These are phyloP conservation scores for Calonectria pseudoreteaudii DNA, from an alignment of 2,329 filamentous ascomycete species.

Conservation along the genomic window DNA sequence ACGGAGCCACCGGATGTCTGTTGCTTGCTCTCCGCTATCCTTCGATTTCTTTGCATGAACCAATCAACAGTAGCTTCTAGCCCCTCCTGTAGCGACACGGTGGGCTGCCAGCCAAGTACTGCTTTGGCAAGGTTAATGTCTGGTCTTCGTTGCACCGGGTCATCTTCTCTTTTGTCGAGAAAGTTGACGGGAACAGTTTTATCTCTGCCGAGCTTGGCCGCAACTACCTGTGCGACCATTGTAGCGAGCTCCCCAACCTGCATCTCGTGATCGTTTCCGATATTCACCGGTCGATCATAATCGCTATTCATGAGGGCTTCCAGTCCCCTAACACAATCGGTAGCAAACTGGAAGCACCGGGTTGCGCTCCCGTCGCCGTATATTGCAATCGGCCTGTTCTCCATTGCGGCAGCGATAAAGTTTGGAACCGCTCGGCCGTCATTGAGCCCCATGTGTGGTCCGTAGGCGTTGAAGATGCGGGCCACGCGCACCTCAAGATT, in stretches of 20 bases:
- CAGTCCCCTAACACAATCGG: slow-evolving; percentile 26
- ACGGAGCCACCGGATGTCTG: no score
- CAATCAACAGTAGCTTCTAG: slow-evolving; percentile 31
- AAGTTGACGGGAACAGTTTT: slow-evolving; percentile 20
- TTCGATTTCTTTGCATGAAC: slow-evolving; percentile 26
- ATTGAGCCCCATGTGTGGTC: slow-evolving; percentile 25
- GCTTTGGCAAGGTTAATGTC: slow-evolving; percentile 26
- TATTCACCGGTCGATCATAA: slow-evolving; percentile 28
- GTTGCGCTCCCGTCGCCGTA: slow-evolving; percentile 34
- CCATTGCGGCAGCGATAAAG: slow-evolving; percentile 33
- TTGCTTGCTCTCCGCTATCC: not conserved
- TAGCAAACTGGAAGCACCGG: slow-evolving; percentile 27
- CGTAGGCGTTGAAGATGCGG: slow-evolving; percentile 37
- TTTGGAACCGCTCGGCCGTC: slow-evolving; percentile 35
- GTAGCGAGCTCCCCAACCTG: slow-evolving; percentile 29
- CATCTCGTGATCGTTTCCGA: slow-evolving; percentile 33
- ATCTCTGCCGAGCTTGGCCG: slow-evolving; percentile 17
- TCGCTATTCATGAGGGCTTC: slow-evolving; percentile 36
- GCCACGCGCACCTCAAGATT: slow-evolving; percentile 38
- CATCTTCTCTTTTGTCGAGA: slow-evolving; percentile 32
- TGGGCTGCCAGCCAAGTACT: slow-evolving; percentile 29
- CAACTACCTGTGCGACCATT: slow-evolving; percentile 30
- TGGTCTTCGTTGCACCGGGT: slow-evolving; percentile 30
- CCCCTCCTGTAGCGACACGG: slow-evolving; percentile 25
- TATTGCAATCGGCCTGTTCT: slow-evolving; percentile 30